phyloP scores from a whole-genome alignment of 139 green algal genomes.

The Coelastrella sp. region DNA sequence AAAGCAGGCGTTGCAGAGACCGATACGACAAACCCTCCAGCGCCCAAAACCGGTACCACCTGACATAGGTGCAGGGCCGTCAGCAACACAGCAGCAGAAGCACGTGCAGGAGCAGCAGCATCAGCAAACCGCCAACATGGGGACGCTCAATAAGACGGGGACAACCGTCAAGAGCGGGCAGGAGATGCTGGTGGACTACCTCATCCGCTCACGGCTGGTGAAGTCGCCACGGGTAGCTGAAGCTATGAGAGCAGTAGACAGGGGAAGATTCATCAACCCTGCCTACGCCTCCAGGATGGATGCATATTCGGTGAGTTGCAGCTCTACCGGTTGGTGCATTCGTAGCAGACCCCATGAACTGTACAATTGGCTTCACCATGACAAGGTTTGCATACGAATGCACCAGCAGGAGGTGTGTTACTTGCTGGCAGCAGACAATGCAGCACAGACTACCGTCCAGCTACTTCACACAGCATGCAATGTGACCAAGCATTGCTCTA shows the following conservation, averaged over 20 bases:
- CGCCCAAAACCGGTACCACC: neutral
- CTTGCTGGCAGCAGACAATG: too few relatives aligned
- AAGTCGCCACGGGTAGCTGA: constrained; percentile 45
- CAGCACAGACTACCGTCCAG: too few relatives aligned
- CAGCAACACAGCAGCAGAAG: constrained; percentile 31
- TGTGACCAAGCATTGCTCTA: too few relatives aligned
- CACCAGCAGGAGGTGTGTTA: too few relatives aligned
- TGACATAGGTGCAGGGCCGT: constrained; percentile 15
- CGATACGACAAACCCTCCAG: neutral
- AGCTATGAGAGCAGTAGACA: constrained; percentile 49
- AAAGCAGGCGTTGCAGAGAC: neutral
- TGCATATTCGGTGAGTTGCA: constrained; percentile 62
- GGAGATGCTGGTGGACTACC: constrained; percentile 46
- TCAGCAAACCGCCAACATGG: constrained; percentile 5
- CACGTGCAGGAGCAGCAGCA: neutral
- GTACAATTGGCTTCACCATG: too few relatives aligned
- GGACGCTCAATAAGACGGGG: neutral
- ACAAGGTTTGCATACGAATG: too few relatives aligned
- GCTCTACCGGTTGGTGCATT: neutral
- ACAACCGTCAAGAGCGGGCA: constrained; percentile 2
- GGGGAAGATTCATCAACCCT: constrained; percentile 12
- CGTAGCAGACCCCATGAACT: too few relatives aligned
- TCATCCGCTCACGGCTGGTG: constrained; percentile 48
- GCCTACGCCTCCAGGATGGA: neutral
- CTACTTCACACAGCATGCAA: too few relatives aligned